These are phyloP conservation scores for Fusarium verticillioides DNA, from an alignment of 2,329 filamentous ascomycete species.

Conservation along the genomic window DNA sequence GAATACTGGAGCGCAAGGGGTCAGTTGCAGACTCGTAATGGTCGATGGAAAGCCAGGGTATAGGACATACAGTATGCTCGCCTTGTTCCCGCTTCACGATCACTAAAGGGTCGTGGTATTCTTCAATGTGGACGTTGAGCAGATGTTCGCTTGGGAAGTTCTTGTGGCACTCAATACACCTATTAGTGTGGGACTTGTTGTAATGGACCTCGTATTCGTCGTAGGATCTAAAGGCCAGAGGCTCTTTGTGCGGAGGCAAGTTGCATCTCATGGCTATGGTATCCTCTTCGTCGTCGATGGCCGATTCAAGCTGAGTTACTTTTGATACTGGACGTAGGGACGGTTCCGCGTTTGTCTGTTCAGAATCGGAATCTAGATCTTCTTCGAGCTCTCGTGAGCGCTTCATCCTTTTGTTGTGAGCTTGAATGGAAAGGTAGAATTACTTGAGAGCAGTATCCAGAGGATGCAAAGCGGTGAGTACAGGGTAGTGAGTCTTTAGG, in stretches of 20 bases:
- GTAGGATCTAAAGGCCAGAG: conserved; percentile 77
- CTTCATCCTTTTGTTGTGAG: conserved; percentile 63
- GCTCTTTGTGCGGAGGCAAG: conserved; percentile 80
- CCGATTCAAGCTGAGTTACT: conserved; percentile 68
- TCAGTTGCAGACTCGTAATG: not conserved
- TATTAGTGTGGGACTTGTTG: conserved; percentile 80
- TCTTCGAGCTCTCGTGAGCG: conserved; percentile 70
- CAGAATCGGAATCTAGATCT: conserved; percentile 50
- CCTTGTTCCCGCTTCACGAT: conserved; percentile 79
- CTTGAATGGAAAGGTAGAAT: conserved; percentile 43
- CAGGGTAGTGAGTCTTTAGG: conserved; percentile 20
- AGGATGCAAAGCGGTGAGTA: conserved; percentile 37
- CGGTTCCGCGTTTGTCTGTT: conserved; percentile 29
- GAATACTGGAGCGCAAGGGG: conserved; percentile 68
- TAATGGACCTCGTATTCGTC: conserved; percentile 91
- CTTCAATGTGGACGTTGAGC: conserved; percentile 85
- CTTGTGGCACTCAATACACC: conserved; percentile 84
- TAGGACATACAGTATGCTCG: conserved; percentile 79
- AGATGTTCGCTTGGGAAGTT: conserved; percentile 90
- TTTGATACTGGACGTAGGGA: conserved; percentile 58
- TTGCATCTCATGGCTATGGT: conserved; percentile 77
- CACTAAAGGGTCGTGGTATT: conserved; percentile 87
- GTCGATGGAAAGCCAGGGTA: not conserved
- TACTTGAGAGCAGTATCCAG: conserved; percentile 38
- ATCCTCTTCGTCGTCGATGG: conserved; percentile 48